phyloP scores from a whole-genome alignment of 2,329 filamentous ascomycete genomes.

The Lecanicillium sp. region DNA sequence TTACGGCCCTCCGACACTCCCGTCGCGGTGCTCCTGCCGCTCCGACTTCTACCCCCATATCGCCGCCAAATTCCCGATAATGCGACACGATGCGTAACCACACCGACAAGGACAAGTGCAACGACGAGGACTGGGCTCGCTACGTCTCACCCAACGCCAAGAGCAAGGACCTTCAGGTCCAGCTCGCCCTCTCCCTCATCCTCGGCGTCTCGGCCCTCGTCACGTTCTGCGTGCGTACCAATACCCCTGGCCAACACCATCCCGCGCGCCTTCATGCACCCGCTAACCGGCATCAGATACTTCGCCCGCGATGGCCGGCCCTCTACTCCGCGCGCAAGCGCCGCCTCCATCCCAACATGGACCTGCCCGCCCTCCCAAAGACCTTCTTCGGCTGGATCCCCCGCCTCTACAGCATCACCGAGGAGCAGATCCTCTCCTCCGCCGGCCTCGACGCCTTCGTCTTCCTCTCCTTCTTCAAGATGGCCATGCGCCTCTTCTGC shows the following conservation, averaged over 20 bases:
- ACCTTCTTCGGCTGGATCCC: constrained; percentile 92
- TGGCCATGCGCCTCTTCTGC: constrained; percentile 78
- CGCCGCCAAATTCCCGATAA: not conserved
- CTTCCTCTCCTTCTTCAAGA: constrained; percentile 92
- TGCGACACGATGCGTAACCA: constrained; percentile 15
- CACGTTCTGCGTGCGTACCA: constrained; percentile 62
- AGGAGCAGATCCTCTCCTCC: constrained; percentile 82
- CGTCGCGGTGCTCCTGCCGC: not conserved
- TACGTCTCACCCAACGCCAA: constrained; percentile 12
- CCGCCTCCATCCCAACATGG: constrained; percentile 51
- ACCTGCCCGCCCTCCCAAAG: constrained; percentile 73
- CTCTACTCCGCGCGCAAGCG: constrained; percentile 87
- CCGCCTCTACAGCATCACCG: constrained; percentile 73
- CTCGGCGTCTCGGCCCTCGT: constrained; percentile 68
- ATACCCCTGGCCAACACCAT: not conserved
- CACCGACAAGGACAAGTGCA: constrained; percentile 19
- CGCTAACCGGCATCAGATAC: constrained; percentile 44
- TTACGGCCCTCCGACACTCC: not conserved
- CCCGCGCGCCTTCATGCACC: not conserved
- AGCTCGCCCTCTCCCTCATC: constrained; percentile 65
- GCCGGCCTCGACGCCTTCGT: constrained; percentile 95
- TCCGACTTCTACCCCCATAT: not conserved
- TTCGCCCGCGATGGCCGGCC: constrained; percentile 85
- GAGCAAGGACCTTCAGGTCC: constrained; percentile 48
- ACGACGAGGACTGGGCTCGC: constrained; percentile 16